A percentile compares a stretch with the other conserved stretches of the same genome.
Conservation (phyloP, 2,329 filamentous ascomycete genomes). For the Clonostachys rosea region DNA sequence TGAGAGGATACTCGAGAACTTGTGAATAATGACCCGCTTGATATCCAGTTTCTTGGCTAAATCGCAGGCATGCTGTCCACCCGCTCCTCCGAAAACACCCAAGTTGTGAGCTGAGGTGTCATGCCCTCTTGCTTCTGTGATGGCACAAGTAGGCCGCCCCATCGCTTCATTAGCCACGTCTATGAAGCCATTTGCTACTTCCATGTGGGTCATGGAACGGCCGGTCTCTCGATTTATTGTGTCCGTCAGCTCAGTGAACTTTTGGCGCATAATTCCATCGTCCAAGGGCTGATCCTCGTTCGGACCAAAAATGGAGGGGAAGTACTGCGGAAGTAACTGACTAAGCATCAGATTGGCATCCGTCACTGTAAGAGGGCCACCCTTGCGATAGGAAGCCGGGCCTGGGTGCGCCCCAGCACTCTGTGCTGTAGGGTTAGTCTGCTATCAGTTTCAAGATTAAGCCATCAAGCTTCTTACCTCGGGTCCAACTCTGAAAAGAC, state of each 20-base stretch:
- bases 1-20: conserved; percentile 31
- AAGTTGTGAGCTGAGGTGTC: conserved; percentile 21
- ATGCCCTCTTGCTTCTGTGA: conserved; percentile 44
- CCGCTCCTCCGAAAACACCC: conserved; percentile 60
- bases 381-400: conserved; percentile 66
- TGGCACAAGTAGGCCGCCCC: conserved; percentile 62
- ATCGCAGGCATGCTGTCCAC: conserved; percentile 53
- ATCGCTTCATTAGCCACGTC: conserved; percentile 74
- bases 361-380: conserved; percentile 66
- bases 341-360: conserved; percentile 68
- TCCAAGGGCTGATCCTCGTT: conserved; percentile 53
- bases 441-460: background rate
- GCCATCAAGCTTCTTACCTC: conserved; percentile 26
- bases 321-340: conserved; percentile 50
- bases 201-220: conserved; percentile 20
- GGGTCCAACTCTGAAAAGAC: conserved; percentile 65
- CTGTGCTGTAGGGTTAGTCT: background rate
- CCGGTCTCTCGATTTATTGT: conserved; percentile 29
- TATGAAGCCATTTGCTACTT: conserved; percentile 63
- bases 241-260: conserved; percentile 29
- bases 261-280: conserved; percentile 21
- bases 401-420: conserved; percentile 68
- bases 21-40: conserved; percentile 31
- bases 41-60: conserved; percentile 34
- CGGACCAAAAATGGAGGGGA: conserved; percentile 67